Base-by-base conservation (phyloP, 768 basidiomycete genomes). In the Boletus reticuloceps region DNA sequence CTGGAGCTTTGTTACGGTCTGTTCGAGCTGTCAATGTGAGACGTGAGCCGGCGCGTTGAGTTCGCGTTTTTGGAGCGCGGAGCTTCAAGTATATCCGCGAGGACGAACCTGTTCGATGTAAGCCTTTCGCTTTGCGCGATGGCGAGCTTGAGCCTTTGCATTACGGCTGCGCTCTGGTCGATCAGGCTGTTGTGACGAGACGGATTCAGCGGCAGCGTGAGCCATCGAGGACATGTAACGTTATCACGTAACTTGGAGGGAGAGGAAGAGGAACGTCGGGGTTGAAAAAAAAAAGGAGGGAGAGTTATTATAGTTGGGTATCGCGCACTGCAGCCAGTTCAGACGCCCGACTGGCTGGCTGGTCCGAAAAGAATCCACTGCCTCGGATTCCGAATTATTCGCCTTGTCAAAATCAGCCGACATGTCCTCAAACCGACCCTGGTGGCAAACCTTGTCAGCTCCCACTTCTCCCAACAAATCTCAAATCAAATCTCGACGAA, bases 111-210 rank as follows among this genome's bases (percentile, higher is more conserved):
- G 89, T 62, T 93, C 90, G 67, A 94, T 92, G 77, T 94, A 94
- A 12, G 91, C 91, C 76, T 94, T 94, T 74, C 91, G 82, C 72
- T 94, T 94, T 69, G 91, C 91, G 57, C 91, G 84, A 78, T 94
- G 91, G 64, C 91, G 78, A 36, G 91, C 91, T 75, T 94, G 91
- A 11, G 91, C 91, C 73, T 86, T 87, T 51, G 88, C 88, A 76
- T 91, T 91, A 77, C 89, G 86, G 80, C 86, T 88, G 63, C 88
- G 85, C 74, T 89, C 88, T 77, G 88, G 88, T 69, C 82, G 82
- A 73, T 88, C 85, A 65, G 77, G 50, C 50, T 70, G 64, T 37
- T 72, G 69, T 74, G 72, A 68, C 68, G 68, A 71, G 60, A 71
- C 68, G 44, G 60, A 62, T 64, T 73, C 71, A 63, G 56, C 76